Percentiles rank a stretch among this genome's conserved stretches.
Conservation (phyloP, 2,329 filamentous ascomycete species). For the Colletotrichum graminicola region DNA sequence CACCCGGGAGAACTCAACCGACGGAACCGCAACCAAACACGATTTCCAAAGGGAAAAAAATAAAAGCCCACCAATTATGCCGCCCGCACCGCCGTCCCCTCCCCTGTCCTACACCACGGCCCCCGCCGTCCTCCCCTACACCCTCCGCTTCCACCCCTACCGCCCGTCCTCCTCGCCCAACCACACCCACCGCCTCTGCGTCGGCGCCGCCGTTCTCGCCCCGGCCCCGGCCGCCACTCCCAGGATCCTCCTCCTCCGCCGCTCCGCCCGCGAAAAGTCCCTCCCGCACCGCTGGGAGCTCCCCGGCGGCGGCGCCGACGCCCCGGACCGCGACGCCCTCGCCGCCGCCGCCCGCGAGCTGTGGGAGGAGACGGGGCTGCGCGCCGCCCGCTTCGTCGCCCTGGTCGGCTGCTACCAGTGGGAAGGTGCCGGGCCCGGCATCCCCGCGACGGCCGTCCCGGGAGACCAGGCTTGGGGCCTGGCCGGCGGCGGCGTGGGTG, state of each 20-base stretch:
- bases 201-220: slow-evolving; percentile 38
- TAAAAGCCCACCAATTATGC: slow-evolving; percentile 27
- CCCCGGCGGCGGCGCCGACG: slow-evolving; percentile 58
- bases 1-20: too few relatives aligned
- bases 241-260: slow-evolving; percentile 57
- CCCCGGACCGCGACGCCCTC: slow-evolving; percentile 58
- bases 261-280: slow-evolving; percentile 52
- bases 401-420: slow-evolving; percentile 50
- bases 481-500: slow-evolving; percentile 30
- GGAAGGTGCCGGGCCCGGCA: slow-evolving; percentile 30
- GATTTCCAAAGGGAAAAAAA: too few relatives aligned
- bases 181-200: slow-evolving; percentile 35
- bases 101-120: slow-evolving; percentile 38
- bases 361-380: slow-evolving; percentile 63
- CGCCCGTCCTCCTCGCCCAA: not conserved
- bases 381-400: slow-evolving; percentile 55
- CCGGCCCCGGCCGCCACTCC: slow-evolving; percentile 18
- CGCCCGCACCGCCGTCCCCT: slow-evolving; percentile 31
- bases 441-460: slow-evolving; percentile 28
- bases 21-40: not conserved
- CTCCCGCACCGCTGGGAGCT: slow-evolving; percentile 59
- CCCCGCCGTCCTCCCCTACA: slow-evolving; percentile 23
- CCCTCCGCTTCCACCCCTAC: slow-evolving; percentile 33
- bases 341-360: slow-evolving; percentile 61
- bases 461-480: slow-evolving; percentile 37